Evolutionary conservation across 2,329 filamentous ascomycete genomes (phyloP), one percentile per base, ranked within the genome.

Genomic region (Arthrinium puccinioides): DNA sequence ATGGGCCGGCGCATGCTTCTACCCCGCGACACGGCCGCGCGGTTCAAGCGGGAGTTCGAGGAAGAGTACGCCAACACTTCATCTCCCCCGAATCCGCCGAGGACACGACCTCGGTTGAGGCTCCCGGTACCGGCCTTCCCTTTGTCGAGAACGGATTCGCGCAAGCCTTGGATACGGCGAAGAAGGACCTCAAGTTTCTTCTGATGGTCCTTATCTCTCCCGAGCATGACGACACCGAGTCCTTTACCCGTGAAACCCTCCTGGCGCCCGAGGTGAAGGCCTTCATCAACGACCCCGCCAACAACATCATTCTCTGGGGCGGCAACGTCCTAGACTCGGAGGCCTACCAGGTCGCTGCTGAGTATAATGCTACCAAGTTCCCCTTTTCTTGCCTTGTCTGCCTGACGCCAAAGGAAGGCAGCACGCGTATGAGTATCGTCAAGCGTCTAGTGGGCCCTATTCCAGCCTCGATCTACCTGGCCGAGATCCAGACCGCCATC

Each of bases 11-110:
- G 87, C 47, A 76, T 87, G 48, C 66, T 96, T 30, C 84, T 84
- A 54, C 88, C 90, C 2, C 79, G 85, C 39, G 92, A 98, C 54
- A 90, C 87, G 1, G 88, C 90, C 0, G 82, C 85, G 19, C 74
- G 92, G 21, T 94, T 97, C 59, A 84, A 87, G 53, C 78, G 90
- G 8, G 89, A 97, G 51, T 95, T 98, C 48, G 88, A 95, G 52
- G 92, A 98, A 61, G 87, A 94, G 51, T 92, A 96, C 54, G 88
- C n/a, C n/a, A n/a, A n/a, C n/a, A n/a, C n/a, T n/a, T n/a, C n/a
- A n/a, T n/a, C n/a, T n/a, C n/a, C n/a, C n/a, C n/a, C n/a, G n/a
- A n/a, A n/a, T n/a, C n/a, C n/a, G n/a, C n/a, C n/a, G n/a, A n/a
- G n/a, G n/a, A 87, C 18, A 36, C 33, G 0, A 32, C 40, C 14